phyloP scores from a whole-genome alignment of 257 asterid genomes.

The Penstemon newberryi region DNA sequence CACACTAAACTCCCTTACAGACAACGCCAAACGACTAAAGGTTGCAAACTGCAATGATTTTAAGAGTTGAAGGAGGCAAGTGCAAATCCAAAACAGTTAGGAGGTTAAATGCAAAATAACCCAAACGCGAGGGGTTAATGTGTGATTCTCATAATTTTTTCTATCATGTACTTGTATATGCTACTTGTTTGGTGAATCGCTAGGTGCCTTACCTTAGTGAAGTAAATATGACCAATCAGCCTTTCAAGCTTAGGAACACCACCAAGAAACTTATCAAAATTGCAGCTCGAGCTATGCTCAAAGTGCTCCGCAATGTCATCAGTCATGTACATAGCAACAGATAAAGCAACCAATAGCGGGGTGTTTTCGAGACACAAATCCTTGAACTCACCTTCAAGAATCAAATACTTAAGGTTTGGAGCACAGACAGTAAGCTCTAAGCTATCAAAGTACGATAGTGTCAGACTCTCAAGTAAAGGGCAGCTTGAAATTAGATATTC shows the following conservation, averaged over 20 bases:
- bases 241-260: constrained; percentile 79
- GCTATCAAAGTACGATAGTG: constrained; percentile 66
- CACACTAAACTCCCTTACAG: too few species aligned
- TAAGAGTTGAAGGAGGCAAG: too few species aligned
- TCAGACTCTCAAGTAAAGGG: constrained; percentile 77
- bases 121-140: too few species aligned
- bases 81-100: too few species aligned
- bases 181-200: constrained; percentile 1
- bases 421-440: constrained; percentile 70
- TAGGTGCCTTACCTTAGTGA: constrained; percentile 66
- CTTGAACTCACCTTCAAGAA: constrained; percentile 89
- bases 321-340: constrained; percentile 76
- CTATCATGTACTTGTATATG: too few species aligned
- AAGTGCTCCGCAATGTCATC: constrained; percentile 75
- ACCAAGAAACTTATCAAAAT: constrained; percentile 76
- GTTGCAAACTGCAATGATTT: too few species aligned
- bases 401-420: constrained; percentile 75
- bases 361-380: constrained; percentile 71
- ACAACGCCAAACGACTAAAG: too few species aligned
- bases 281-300: constrained; percentile 74
- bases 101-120: too few species aligned
- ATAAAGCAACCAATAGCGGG: constrained; percentile 54
- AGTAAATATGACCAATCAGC: constrained; percentile 77
- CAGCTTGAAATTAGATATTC: constrained; percentile 80
- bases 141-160: too few species aligned